Percentiles rank a stretch among this genome's conserved stretches.
Conservation (phyloP, 2,329 filamentous ascomycete species). For the Monosporascus sp. region DNA sequence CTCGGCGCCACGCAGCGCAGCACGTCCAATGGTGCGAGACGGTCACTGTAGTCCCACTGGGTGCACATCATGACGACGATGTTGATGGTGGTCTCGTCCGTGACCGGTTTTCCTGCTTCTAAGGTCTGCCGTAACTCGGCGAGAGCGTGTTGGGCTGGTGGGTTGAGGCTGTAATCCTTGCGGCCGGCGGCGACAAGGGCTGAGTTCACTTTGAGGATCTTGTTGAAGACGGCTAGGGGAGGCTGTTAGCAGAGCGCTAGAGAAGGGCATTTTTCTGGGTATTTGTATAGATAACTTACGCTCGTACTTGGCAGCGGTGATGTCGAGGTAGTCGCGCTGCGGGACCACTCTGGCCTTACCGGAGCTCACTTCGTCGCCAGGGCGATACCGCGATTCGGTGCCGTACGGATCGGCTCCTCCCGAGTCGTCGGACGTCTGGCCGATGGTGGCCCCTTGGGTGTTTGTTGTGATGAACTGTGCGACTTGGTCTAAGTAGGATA, state of each 20-base stretch:
- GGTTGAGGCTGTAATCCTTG: constrained; percentile 70
- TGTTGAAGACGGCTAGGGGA: constrained; percentile 61
- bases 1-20: constrained; percentile 75
- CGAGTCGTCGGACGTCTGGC: constrained; percentile 47
- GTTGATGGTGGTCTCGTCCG: constrained; percentile 50
- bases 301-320: constrained; percentile 67
- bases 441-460: constrained; percentile 80
- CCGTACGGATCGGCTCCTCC: constrained; percentile 69
- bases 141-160: constrained; percentile 62
- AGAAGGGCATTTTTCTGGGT: not conserved
- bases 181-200: constrained; percentile 65
- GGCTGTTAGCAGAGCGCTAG: constrained; percentile 1
- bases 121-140: constrained; percentile 58
- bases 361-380: constrained; percentile 53
- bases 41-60: constrained; percentile 73
- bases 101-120: constrained; percentile 49
- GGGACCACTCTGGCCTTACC: constrained; percentile 61
- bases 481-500: constrained; percentile 85
- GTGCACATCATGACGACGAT: constrained; percentile 69
- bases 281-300: constrained; percentile 30
- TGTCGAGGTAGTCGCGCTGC: constrained; percentile 73
- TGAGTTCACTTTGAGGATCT: constrained; percentile 70
- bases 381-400: constrained; percentile 72
- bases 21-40: constrained; percentile 80
- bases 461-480: constrained; percentile 90